These are phyloP conservation scores for Diaporthe caulivora DNA, from an alignment of 2,329 filamentous ascomycete genomes.

Conservation along the genomic window DNA sequence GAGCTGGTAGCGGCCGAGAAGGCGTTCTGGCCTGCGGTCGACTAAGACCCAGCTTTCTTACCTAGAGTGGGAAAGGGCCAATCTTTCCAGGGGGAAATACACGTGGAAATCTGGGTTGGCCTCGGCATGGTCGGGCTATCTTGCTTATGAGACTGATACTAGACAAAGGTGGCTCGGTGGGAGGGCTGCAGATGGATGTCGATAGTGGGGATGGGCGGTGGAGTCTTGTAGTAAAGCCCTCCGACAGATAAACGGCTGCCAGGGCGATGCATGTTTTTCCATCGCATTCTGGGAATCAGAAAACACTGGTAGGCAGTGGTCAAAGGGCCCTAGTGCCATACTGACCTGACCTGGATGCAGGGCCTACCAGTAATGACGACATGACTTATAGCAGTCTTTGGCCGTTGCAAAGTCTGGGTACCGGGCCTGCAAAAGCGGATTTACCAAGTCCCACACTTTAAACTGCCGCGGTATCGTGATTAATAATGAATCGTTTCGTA, in stretches of 20 bases:
- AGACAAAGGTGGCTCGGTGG: too few species aligned
- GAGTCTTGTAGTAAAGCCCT: not conserved
- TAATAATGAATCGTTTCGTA: slow-evolving; percentile 2
- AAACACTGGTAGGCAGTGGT: too few species aligned
- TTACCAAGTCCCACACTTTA: slow-evolving; percentile 11
- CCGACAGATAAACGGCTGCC: not conserved
- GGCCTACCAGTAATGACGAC: slow-evolving; percentile 17
- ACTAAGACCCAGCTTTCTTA: slow-evolving; percentile 29
- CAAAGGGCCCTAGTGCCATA: not conserved
- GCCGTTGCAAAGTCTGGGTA: not conserved
- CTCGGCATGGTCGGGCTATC: not conserved
- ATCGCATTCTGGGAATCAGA: not conserved
- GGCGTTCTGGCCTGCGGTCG: slow-evolving; percentile 67
- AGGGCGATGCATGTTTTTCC: not conserved
- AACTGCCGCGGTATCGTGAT: slow-evolving; percentile 10
- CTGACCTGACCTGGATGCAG: not conserved
- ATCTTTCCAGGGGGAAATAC: too few species aligned
- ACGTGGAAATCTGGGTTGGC: not conserved
- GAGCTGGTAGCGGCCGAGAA: slow-evolving; percentile 69
- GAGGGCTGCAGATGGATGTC: not conserved
- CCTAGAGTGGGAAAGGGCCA: not conserved
- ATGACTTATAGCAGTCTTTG: not conserved
- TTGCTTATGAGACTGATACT: not conserved
- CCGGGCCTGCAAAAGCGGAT: slow-evolving; percentile 9
- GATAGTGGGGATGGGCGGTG: not conserved